Conservation (phyloP, 495 filamentous ascomycete genomes). For the Xylaria intraflava region DNA sequence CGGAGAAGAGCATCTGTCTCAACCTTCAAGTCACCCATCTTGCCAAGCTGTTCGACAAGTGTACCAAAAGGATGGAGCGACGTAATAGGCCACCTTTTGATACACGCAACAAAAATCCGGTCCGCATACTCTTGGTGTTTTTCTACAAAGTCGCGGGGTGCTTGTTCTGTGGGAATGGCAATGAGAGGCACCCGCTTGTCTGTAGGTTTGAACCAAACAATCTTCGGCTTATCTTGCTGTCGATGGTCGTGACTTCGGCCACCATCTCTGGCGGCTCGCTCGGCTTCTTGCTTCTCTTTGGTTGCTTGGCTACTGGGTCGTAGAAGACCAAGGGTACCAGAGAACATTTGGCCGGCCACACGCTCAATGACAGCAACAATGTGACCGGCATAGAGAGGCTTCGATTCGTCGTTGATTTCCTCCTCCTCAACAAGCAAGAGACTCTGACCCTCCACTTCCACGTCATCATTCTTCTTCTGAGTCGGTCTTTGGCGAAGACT, state of each 20-base stretch:
- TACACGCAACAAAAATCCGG: constrained; percentile 96
- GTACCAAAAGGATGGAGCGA: constrained; percentile 97
- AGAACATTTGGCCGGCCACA: constrained; percentile 98
- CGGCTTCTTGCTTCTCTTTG: constrained; percentile 98
- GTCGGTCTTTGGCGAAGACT: constrained; percentile 94
- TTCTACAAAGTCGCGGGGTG: constrained; percentile 95
- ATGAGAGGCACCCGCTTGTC: constrained; percentile 98
- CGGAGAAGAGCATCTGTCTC: constrained; percentile 95
- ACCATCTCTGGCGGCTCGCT: constrained; percentile 86
- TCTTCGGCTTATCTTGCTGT: constrained; percentile 96
- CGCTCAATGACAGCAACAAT: constrained; percentile 96
- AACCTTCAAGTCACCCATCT: constrained; percentile 93
- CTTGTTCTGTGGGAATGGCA: constrained; percentile 96
- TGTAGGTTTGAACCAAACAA: constrained; percentile 99
- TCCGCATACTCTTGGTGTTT: constrained; percentile 96
- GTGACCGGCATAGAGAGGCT: constrained; percentile 93
- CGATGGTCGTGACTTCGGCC: constrained; percentile 69
- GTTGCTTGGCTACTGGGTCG: constrained; percentile 97
- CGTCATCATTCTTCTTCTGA: constrained; percentile 99
- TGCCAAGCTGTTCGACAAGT: constrained; percentile 91
- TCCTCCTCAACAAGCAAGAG: constrained; percentile 95
- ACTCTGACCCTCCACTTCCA: constrained; percentile 97
- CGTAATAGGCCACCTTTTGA: constrained; percentile 99
- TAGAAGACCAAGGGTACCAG: constrained; percentile 85
- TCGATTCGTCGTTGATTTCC: constrained; percentile 96